Evolutionary conservation across 148 eudicot species (phyloP).

Genomic region (Oxyria digyna): DNA sequence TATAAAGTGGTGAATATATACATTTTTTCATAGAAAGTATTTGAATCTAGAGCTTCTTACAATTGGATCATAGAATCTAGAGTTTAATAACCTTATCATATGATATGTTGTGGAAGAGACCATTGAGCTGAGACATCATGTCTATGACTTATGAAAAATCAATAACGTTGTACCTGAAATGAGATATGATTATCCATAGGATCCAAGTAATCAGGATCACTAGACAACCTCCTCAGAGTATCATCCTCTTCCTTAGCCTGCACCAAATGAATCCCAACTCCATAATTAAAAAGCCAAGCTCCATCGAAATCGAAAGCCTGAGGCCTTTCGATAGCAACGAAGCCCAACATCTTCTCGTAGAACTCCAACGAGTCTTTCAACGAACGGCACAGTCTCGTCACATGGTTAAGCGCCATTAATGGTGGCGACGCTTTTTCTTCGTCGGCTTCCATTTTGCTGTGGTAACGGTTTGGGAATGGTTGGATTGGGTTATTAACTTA

Average conservation of each 20-base stretch:
- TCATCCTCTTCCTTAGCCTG: slow-evolving; percentile 34
- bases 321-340: slow-evolving; percentile 45
- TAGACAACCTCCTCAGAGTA: slow-evolving; percentile 20
- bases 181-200: slow-evolving; percentile 79
- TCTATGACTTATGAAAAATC: too few species aligned
- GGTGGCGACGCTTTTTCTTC: background rate
- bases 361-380: slow-evolving; percentile 45
- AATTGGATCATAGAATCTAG: too few species aligned
- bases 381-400: slow-evolving; percentile 44
- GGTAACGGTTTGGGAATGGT: too few species aligned
- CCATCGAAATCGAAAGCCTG: slow-evolving; percentile 56
- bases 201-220: slow-evolving; percentile 25
- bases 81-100: too few species aligned
- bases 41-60: too few species aligned
- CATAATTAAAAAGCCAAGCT: slow-evolving; percentile 65
- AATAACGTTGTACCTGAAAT: slow-evolving; percentile 61
- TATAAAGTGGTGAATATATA: too few species aligned
- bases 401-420: slow-evolving; percentile 48
- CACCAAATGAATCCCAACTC: slow-evolving; percentile 58
- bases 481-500: background rate
- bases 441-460: background rate
- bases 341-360: slow-evolving; percentile 48
- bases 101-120: too few species aligned
- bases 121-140: too few species aligned
- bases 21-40: too few species aligned